Conservation (phyloP, 192 early-diverging fungal species). For the Backusella sp. region DNA sequence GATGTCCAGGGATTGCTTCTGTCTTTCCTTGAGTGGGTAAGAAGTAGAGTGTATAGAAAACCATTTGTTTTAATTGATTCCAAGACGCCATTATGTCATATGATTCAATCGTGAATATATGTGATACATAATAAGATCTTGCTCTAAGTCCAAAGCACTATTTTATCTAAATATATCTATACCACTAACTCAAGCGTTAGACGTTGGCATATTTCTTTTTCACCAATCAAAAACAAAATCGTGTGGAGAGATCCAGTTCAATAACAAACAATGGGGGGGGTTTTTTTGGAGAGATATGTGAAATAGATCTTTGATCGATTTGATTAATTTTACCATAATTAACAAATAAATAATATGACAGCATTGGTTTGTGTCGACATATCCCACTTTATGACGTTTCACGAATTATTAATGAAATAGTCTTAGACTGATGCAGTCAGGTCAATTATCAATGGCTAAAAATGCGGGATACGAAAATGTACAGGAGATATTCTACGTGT, state of each 20-base stretch:
- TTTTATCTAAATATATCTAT: not conserved
- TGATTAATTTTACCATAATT: not conserved
- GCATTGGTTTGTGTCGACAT: not conserved
- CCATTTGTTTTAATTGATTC: not conserved
- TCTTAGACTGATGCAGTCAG: not conserved
- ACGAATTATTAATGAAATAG: conserved; percentile 3
- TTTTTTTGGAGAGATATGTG: not conserved
- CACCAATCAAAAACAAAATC: not conserved
- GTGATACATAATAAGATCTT: not conserved
- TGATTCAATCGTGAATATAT: not conserved
- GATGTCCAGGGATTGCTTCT: not conserved
- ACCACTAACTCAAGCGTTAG: not conserved
- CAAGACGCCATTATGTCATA: not conserved
- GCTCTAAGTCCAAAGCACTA: not conserved
- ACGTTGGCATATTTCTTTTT: not conserved
- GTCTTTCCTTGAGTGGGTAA: not conserved
- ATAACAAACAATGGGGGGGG: not conserved
- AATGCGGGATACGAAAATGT: not conserved
- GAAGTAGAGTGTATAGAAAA: not conserved
- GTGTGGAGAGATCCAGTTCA: not conserved
- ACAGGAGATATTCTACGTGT: not conserved
- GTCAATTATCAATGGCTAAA: not conserved
- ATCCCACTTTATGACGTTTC: not conserved
- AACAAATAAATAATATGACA: not conserved
- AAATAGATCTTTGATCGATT: not conserved